Evolutionary conservation across 2,329 filamentous ascomycete species (phyloP), one percentile per base, ranked within the genome.

Genomic region (Pseudogymnoascus sp.): DNA sequence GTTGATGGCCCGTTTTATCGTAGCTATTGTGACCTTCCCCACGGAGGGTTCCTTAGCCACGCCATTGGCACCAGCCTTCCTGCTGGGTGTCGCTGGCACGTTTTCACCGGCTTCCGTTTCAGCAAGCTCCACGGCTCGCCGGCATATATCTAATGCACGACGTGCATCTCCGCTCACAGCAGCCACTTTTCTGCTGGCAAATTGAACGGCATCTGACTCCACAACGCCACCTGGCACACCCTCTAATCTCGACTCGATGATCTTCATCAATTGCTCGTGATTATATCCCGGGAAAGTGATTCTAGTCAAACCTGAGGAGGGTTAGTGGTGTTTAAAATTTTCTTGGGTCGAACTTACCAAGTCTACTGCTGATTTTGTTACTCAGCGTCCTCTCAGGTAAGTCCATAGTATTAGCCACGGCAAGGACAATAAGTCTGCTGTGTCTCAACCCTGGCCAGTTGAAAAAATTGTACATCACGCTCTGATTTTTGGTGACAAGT

Each of bases 381-480:
- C 91, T 96, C 38, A 99, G 80, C 0, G 94, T 99, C 72, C 94
- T 83, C 76, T 99, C 94, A 0, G 94, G 94, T 64, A 99, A 78
- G 77, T 99, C 94, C 94, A 99, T 99, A 23, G 94, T 99, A 75
- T 99, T 99, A 61, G 94, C 95, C 16, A 99, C 94, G 10, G 95
- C 95, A 5, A 99, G 84, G 5, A 99, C 95, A 74, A 99, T 97
- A 50, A 99, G 81, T 59, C 92, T 86, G 62, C 91, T 96, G 75
- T 99, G 92, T 60, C 90, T 85, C 62, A 97, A 80, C 10, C 91
- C 90, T 3, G 94, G 94, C 94, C 94, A 99, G 73, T 99, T 99
- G 83, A 99, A 99, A 76, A 99, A 99, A 75, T 99, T 99, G 78
- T 99, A 99, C 94, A 99, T 99, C 76, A 99, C 94, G n/a, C 91